phyloP scores from a whole-genome alignment of 139 green algal species.

The Closterium sp. region DNA sequence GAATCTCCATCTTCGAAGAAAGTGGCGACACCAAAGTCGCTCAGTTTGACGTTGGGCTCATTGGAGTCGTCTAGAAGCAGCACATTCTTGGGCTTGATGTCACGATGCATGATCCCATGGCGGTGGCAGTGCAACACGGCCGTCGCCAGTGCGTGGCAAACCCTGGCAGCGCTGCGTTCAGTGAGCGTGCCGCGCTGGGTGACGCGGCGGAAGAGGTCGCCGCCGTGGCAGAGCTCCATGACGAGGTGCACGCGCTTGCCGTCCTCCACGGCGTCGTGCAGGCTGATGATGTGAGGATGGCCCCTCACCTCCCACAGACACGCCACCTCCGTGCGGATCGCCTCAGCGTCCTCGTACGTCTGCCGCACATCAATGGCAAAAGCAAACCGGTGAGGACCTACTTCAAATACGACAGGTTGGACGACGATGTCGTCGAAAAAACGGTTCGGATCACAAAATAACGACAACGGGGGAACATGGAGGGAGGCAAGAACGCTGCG shows the following conservation, averaged over 20 bases:
- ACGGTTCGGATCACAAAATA: no score
- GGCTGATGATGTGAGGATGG: not conserved
- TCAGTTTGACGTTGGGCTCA: not conserved
- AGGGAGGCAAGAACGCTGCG: not conserved
- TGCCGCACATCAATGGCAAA: not conserved
- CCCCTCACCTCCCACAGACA: not conserved
- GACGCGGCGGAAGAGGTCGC: not conserved
- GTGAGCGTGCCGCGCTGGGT: not conserved
- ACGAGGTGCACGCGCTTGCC: not conserved
- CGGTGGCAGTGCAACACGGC: not conserved
- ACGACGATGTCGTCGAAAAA: not conserved
- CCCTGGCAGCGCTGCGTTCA: not conserved
- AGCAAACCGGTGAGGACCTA: not conserved
- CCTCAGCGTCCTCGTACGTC: not conserved
- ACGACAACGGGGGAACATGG: not conserved
- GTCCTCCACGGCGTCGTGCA: not conserved
- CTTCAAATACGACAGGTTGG: no score
- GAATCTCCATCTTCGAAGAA: not conserved
- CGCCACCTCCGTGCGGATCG: not conserved
- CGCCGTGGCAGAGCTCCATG: not conserved
- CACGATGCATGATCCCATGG: not conserved
- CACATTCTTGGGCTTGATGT: not conserved
- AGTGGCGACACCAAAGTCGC: not conserved
- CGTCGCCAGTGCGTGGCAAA: not conserved
- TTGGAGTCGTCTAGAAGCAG: not conserved